These are phyloP conservation scores for Podospora conica DNA, from an alignment of 495 filamentous ascomycete species.

Conservation along the genomic window DNA sequence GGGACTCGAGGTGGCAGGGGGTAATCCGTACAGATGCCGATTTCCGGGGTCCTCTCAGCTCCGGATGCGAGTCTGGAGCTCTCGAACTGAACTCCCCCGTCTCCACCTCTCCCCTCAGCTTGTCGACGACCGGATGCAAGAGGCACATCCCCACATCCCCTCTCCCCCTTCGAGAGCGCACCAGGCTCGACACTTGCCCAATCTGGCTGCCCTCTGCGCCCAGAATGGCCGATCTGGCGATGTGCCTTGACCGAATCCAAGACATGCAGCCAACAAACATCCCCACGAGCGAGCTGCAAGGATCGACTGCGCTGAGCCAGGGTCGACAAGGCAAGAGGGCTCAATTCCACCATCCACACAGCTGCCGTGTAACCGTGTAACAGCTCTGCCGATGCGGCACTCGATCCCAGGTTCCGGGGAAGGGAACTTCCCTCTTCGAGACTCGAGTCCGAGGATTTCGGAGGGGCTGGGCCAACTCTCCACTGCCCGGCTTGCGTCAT, in stretches of 20 bases:
- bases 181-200: not conserved
- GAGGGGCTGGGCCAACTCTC: not conserved
- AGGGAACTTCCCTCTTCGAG: not conserved
- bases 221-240: not conserved
- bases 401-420: not conserved
- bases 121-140: not conserved
- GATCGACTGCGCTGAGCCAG: not conserved
- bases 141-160: not conserved
- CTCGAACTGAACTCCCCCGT: not conserved
- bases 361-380: not conserved
- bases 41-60: not conserved
- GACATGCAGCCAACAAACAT: not conserved
- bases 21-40: no score
- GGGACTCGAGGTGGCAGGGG: no score
- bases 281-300: not conserved
- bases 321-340: not conserved
- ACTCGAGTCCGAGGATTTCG: not conserved
- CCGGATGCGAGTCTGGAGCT: not conserved
- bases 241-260: not conserved
- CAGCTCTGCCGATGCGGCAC: not conserved
- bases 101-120: not conserved
- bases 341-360: not conserved
- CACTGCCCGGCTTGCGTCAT: not conserved
- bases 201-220: not conserved
- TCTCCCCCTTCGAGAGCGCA: not conserved